phyloP scores from a whole-genome alignment of 202 grass and related monocot species.

The Dendrocalamus latiflorus region DNA sequence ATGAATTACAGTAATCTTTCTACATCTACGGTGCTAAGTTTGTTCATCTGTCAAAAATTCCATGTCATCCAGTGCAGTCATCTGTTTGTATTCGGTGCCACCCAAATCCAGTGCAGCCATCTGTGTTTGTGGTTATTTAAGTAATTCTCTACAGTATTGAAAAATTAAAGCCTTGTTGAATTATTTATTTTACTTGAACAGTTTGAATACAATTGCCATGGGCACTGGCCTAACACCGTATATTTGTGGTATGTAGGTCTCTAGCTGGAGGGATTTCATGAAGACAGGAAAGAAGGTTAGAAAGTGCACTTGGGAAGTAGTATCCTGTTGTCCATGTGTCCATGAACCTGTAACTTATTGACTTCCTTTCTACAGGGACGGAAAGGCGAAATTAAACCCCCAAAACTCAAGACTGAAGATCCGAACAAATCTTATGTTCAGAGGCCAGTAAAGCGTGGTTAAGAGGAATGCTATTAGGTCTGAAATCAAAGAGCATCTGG shows the following conservation, averaged over 20 bases:
- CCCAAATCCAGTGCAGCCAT: not conserved
- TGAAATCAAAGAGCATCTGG: not conserved
- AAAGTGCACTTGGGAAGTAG: not conserved
- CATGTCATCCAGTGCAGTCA: not conserved
- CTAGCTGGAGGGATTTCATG: slow-evolving; percentile 99
- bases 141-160: not conserved
- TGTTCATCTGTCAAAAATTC: not conserved
- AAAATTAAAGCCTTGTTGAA: not conserved
- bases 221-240: not conserved
- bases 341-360: not conserved
- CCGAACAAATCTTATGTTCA: slow-evolving; percentile 97
- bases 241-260: slow-evolving; percentile 60
- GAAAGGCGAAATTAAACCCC: slow-evolving; percentile 94
- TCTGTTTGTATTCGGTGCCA: not conserved
- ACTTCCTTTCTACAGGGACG: slow-evolving; percentile 42
- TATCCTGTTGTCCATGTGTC: slow-evolving; percentile 16
- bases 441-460: slow-evolving; percentile 78
- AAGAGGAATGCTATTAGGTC: slow-evolving; percentile 9
- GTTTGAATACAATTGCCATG: not conserved
- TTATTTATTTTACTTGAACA: not conserved
- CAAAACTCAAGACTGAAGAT: slow-evolving; percentile 93
- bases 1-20: not conserved
- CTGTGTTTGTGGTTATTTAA: not conserved
- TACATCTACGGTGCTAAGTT: not conserved
- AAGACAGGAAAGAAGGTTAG: slow-evolving; percentile 98